Base-by-base conservation (phyloP, 2,329 filamentous ascomycete genomes). In the Curvularia lunata region DNA sequence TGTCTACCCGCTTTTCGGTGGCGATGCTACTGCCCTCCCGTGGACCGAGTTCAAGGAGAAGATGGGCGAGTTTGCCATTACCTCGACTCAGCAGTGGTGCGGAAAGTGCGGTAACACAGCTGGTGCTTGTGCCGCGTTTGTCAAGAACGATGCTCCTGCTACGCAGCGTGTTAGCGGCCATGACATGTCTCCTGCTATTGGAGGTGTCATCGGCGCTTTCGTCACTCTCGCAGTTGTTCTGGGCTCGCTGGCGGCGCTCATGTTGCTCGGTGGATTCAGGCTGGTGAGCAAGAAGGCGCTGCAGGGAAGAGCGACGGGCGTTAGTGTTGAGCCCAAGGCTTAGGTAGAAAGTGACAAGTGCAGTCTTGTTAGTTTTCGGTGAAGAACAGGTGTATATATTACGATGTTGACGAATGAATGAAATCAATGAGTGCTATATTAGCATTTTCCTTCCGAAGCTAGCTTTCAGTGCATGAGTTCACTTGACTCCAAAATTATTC, bases 171-270 rank as follows among this genome's bases (percentile, higher is more conserved):
- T 60, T 19, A 74, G 77, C 2, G 50, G 54, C 50, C 83, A 84
- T 8, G 81, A 23, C 13, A 48, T 96, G 27, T 89, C 88, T 49
- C 85, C 82, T 37, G 83, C 86, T 5, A 86, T 93, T n/a, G 91
- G 91, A 0, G 91, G 92, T 50, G 91, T 94, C 5, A 92, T 96
- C 69, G 88, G 88, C 34, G 88, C 88, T 0, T 84, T 89, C 81
- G 86, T 90, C 18, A 89, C 87, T 1, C 73, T 90, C 38, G 87
- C 81, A 23, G 85, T 89, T 10, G 79, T 89, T n/a, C 66, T 89
- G 42, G 85, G 84, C 0, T 58, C 56, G 10, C 52, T 86, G 10
- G 83, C 85, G 63, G 81, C 78, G 1, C 63, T 86, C 19, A 74
- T 88, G 74, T 60, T 87, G 42, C 52, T 84, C 7, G 85, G 82